Conservation (phyloP, 305 asterid genomes). For the Fraxinus latifolia region DNA sequence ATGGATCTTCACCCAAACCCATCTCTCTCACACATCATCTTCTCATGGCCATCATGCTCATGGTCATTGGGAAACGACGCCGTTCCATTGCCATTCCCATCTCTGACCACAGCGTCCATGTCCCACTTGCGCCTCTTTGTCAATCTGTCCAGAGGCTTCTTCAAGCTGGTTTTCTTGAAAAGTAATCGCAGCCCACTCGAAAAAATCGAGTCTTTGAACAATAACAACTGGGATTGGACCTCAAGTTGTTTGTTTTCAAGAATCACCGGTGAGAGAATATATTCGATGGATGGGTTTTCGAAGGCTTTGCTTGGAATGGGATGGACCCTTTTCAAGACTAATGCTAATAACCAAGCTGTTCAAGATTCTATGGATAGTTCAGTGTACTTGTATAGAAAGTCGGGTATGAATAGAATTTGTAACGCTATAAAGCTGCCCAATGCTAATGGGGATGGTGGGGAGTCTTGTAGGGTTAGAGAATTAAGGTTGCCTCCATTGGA, state of each 20-base stretch:
- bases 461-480: slow-evolving; percentile 53
- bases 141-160: slow-evolving; percentile 44
- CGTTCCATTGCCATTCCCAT: slow-evolving; percentile 64
- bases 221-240: slow-evolving; percentile 42
- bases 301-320: slow-evolving; percentile 59
- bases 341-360: slow-evolving; percentile 7
- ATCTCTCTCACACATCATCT: slow-evolving; percentile 60
- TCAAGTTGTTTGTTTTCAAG: slow-evolving; percentile 33
- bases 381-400: slow-evolving; percentile 43
- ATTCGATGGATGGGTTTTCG: slow-evolving; percentile 48
- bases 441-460: slow-evolving; percentile 33
- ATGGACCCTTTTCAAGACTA: slow-evolving; percentile 54
- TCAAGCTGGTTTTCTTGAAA: slow-evolving; percentile 57
- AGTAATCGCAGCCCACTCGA: slow-evolving; percentile 31
- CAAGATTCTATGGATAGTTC: slow-evolving; percentile 23
- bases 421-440: neutral
- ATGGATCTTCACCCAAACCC: slow-evolving; percentile 67
- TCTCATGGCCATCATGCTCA: slow-evolving; percentile 49
- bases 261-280: slow-evolving; percentile 39
- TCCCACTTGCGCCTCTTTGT: slow-evolving; percentile 60
- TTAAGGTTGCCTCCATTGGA: slow-evolving; percentile 53
- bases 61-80: slow-evolving; percentile 42
- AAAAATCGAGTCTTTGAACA: slow-evolving; percentile 40
- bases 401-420: slow-evolving; percentile 34
- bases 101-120: slow-evolving; percentile 49